Evolutionary conservation across 2,329 filamentous ascomycete species (phyloP), one percentile per base, ranked within the genome.

Genomic region (Torrubiellomyces zombiae): DNA sequence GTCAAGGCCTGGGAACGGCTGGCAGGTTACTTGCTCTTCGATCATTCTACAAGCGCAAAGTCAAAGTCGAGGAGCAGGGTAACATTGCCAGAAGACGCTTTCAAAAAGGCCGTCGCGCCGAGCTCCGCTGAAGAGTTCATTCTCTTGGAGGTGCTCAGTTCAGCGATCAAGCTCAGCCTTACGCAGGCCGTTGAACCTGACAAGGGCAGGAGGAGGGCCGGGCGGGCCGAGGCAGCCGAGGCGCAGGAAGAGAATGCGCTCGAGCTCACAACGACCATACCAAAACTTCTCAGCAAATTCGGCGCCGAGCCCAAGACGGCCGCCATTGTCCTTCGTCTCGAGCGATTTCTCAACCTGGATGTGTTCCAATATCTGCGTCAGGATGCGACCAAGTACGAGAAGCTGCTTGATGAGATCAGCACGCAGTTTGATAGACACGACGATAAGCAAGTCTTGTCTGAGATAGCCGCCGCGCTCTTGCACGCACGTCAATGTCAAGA

Each of bases 361-460:
- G 68, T 85, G 13, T 91, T 95, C 43, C 76, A 85, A 43, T 80
- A 92, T 41, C 58, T 95, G 18, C 75, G 85, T 25, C 83, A 93
- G 45, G 82, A 91, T 36, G 71, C 81, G 1, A 74, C 76, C 2
- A 75, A 73, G 2, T 92, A 91, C 43, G 69, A 75, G 6, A 71
- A 75, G 13, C 56, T 95, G 16, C 59, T 98, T 2, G 83, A 93
- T 37, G 85, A 94, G 40, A 82, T 95, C 38, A 83, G 80, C 47
- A 82, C 81, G 29, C 89, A 98, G 40, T 95, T 98, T 53, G 73
- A 78, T 39, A 73, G 82, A n/a, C 89, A 98, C 43, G 79, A 80
- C 21, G 81, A 92, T 40, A 77, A 80, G 38, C 68, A 69, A 28
- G 85, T 95, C 11, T 61, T 98, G 22, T 71, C 72, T 8, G 85